A percentile compares a stretch with the other conserved stretches of the same genome.
phyloP scores from a whole-genome alignment of 148 eudicot genomes.

The Rhododendron griersonianum region DNA sequence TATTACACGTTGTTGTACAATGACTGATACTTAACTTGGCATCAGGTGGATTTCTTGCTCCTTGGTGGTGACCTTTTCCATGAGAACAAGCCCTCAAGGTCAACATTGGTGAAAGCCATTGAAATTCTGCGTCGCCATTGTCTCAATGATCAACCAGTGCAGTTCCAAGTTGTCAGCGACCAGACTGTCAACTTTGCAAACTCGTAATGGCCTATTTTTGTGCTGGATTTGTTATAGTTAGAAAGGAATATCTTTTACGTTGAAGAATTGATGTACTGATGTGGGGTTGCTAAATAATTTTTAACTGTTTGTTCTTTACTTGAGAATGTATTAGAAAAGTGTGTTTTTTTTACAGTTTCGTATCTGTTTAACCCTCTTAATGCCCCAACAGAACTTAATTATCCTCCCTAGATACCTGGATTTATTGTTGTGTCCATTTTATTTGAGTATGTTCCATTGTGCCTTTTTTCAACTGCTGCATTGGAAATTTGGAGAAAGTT shows the following conservation, averaged over 20 bases:
- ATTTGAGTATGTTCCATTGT: background rate
- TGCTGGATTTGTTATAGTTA: background rate
- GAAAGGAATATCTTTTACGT: background rate
- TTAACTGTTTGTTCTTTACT: background rate
- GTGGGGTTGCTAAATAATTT: background rate
- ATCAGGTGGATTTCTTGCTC: constrained; percentile 88
- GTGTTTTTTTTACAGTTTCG: background rate
- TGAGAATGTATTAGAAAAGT: background rate
- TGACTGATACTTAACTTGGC: constrained; percentile 7
- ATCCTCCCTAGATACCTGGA: background rate
- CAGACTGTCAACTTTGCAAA: constrained; percentile 94
- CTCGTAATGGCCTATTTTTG: constrained; percentile 36
- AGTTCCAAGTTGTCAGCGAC: constrained; percentile 98
- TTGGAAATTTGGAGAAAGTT: background rate
- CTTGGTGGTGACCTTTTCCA: constrained; percentile 99
- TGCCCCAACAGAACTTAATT: background rate
- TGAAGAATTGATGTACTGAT: background rate
- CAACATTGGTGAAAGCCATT: constrained; percentile 82
- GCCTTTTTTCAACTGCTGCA: constrained; percentile 3
- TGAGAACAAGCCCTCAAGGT: constrained; percentile 94
- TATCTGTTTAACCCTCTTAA: background rate
- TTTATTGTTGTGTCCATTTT: background rate
- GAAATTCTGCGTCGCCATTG: constrained; percentile 95
- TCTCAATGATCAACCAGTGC: constrained; percentile 89
- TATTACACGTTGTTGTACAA: background rate